Evolutionary conservation across 495 filamentous ascomycete genomes (phyloP), one percentile per base, ranked within the genome.

Genomic region (Xylaria curta): DNA sequence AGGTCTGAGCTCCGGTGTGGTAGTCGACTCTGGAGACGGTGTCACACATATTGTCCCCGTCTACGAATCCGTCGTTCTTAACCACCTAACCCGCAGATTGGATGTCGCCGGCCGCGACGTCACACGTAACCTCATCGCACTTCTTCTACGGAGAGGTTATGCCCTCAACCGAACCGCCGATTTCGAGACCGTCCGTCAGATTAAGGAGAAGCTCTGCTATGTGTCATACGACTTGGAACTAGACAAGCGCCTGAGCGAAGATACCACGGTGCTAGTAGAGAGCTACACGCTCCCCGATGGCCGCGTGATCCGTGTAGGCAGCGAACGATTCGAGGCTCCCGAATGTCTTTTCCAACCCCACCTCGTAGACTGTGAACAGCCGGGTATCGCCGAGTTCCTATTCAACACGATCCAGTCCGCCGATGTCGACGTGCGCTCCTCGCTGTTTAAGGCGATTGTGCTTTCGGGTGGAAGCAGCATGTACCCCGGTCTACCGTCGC

Each of bases 121-220:
- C 47, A 99, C 96, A 12, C 91, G 95, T 68, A 97, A 99, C 80
- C 89, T 99, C 67, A 99, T 99, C 78, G 91, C 93, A 54, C 91
- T 99, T 40, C 93, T 99, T 33, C 90, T 98, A 68, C 94, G 96
- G 74, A 89, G 97, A 70, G 96, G 96, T 13, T 99, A 99, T 82
- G 96, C 96, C 26, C 87, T 99, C 62, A 99, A 99, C 89, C 89
- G 96, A 76, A 99, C 96, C 10, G 96, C 96, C 78, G 96, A 99
- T 80, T 99, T 99, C 81, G 96, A 99, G 84, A 99, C 96, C 36
- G 96, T 98, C 51, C 94, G 96, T 56, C 95, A 97, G 81, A 98
- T 99, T 83, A 99, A 99, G 85, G 96, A 99, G 86, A 98, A 98
- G 89, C 91, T 99, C 44, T 98, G 95, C 86, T 99, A 99, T 82